Evolutionary conservation across 768 basidiomycete genomes (phyloP).

Genomic region (Termitomyces sp.): DNA sequence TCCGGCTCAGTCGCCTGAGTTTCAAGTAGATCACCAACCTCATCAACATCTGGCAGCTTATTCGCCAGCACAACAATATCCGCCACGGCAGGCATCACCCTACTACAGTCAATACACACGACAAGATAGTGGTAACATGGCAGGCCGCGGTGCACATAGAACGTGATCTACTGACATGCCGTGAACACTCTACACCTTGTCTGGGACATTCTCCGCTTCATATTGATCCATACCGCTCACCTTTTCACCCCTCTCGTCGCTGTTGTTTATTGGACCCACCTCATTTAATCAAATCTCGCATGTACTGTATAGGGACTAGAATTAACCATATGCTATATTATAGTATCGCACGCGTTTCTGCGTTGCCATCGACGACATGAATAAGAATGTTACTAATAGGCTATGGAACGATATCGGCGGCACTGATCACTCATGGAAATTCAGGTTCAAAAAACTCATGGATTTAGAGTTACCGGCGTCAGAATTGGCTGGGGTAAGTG

Average conservation of each 20-base stretch:
- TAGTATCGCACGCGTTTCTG: not conserved
- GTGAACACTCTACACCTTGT: not conserved
- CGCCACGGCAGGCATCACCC: constrained; percentile 30
- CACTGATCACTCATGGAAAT: no score
- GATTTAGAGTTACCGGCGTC: no score
- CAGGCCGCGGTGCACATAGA: constrained; percentile 41
- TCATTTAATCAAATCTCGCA: not conserved
- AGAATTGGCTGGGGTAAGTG: no score
- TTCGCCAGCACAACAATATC: constrained; percentile 22
- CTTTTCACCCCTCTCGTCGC: not conserved
- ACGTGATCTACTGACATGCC: constrained; percentile 14
- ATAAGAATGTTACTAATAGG: not conserved
- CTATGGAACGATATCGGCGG: not conserved
- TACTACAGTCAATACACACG: constrained; percentile 25
- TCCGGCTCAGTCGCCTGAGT: constrained; percentile 22
- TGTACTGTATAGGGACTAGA: constrained; percentile 14
- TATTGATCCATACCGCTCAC: not conserved
- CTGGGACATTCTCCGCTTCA: constrained; percentile 2
- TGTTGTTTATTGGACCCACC: constrained; percentile 2
- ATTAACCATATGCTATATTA: not conserved
- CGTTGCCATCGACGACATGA: not conserved
- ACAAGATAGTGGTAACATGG: constrained; percentile 32
- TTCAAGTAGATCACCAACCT: constrained; percentile 18
- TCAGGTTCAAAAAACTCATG: no score
- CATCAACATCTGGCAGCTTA: constrained; percentile 11